Evolutionary conservation across 2,329 filamentous ascomycete species (phyloP), one percentile per base, ranked within the genome.

Genomic region (Cadophora gregata): DNA sequence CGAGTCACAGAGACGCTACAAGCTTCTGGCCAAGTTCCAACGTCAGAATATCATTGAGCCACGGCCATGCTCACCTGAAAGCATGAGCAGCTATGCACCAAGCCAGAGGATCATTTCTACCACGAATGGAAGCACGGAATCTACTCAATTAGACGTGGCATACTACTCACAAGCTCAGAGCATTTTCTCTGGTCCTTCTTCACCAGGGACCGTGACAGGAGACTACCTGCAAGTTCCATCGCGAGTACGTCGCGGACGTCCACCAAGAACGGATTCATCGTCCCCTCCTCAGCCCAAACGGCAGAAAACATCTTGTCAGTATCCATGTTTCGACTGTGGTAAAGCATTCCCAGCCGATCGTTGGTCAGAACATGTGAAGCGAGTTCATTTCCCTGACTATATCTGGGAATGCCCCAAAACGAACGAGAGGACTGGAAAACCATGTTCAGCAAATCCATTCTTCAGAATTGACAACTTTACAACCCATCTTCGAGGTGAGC

Each of bases 281-380:
- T 38, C 42, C 12, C 60, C 33, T 8, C 60, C 63, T 42, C 58
- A 65, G 29, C 9, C 58, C 14, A 67, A 67, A 53, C 58, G 66
- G 5, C 33, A 27, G 24, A 67, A 67, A 24, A 16, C 48, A 12
- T 62, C 50, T 14, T 29, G 38, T 9, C 42, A 59, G 16, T 67
- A 65, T 55, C 66, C 62, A 7, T 67, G 66, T 51, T 31, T 47
- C 3, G 66, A 67, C 36, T 67, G 66, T 27, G 24, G 53, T 16
- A 45, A 64, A 12, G 19, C 38, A 3, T 31, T 65, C 27, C 8
- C 53, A 24, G 50, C 45, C 14, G 62, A 67, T 24, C 50, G 66
- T 19, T 67, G 59, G 58, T 36, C 62, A 6, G 62, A 67, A 67
- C 66, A 65, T 65, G 58, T 67, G 29, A 63, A 62, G 47, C 66